These are phyloP conservation scores for Phytopythium ostracodes DNA, from an alignment of 352 stramenopile genomes.

Conservation along the genomic window DNA sequence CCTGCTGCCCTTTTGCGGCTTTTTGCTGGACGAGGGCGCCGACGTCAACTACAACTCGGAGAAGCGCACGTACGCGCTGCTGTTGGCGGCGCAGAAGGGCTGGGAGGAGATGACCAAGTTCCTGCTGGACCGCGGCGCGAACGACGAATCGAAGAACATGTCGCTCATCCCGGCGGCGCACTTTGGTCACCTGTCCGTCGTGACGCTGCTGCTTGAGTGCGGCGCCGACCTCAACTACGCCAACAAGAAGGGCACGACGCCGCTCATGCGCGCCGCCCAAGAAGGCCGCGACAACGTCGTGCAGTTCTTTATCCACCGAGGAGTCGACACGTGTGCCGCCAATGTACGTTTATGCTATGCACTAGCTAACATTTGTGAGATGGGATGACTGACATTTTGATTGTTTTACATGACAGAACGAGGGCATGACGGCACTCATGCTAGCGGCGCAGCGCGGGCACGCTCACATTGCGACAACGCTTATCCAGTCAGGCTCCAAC, in stretches of 20 bases:
- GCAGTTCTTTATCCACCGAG: conserved; percentile 65
- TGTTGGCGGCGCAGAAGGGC: conserved; percentile 83
- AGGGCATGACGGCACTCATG: conserved; percentile 88
- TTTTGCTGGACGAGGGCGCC: conserved; percentile 64
- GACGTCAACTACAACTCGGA: conserved; percentile 83
- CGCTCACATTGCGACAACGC: conserved; percentile 70
- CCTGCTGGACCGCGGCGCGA: conserved; percentile 56
- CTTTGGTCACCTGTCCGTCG: conserved; percentile 75
- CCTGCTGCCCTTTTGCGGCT: conserved; percentile 43
- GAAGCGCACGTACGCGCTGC: conserved; percentile 72
- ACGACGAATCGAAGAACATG: conserved; percentile 84
- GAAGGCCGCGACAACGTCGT: conserved; percentile 80
- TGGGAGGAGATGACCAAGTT: conserved; percentile 68
- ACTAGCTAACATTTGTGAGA: not conserved
- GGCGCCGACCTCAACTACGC: conserved; percentile 77
- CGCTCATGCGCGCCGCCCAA: conserved; percentile 82
- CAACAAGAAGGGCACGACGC: conserved; percentile 86
- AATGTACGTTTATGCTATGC: conserved; percentile 35
- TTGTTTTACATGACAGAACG: conserved; percentile 34
- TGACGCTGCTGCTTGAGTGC: conserved; percentile 64
- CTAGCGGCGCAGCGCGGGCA: conserved; percentile 80
- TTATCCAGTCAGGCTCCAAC: conserved; percentile 80
- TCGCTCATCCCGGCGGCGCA: conserved; percentile 80
- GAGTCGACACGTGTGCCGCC: conserved; percentile 61
- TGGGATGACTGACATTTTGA: conserved; percentile 4